These are phyloP conservation scores for Ophiocordyceps sinensis DNA, from an alignment of 2,329 filamentous ascomycete genomes.

Conservation along the genomic window DNA sequence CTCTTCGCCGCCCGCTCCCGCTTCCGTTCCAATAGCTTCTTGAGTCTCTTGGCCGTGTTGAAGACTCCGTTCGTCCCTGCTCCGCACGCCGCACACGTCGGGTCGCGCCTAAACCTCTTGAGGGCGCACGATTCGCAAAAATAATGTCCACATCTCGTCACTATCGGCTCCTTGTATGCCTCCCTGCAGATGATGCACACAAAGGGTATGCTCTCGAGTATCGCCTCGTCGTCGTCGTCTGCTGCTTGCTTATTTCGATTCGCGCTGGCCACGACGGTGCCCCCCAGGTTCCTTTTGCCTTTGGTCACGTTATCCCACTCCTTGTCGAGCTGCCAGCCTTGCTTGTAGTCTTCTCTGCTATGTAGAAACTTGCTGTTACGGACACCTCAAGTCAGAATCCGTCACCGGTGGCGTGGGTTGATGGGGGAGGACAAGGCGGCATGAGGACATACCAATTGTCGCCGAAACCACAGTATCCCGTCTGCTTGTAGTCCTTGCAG, in stretches of 20 bases:
- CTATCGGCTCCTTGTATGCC: conserved; percentile 63
- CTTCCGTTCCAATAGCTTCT: conserved; percentile 66
- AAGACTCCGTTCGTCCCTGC: conserved; percentile 80
- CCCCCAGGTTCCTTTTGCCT: conserved; percentile 46
- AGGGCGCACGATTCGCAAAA: conserved; percentile 89
- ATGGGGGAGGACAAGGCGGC: not conserved
- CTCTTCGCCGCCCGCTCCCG: conserved; percentile 43
- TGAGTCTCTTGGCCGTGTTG: conserved; percentile 71
- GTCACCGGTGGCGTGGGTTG: not conserved
- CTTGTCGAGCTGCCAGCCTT: conserved; percentile 87
- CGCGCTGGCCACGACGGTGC: conserved; percentile 47
- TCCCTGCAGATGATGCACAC: conserved; percentile 76
- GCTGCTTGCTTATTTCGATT: conserved; percentile 25
- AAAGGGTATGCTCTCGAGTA: conserved; percentile 77
- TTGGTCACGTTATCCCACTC: conserved; percentile 85
- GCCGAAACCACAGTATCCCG: conserved; percentile 30
- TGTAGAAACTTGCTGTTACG: conserved; percentile 52
- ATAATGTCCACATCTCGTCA: conserved; percentile 89
- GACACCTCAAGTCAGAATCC: not conserved
- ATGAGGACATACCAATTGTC: conserved; percentile 24
- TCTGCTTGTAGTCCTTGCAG: conserved; percentile 88
- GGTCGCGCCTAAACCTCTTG: conserved; percentile 73
- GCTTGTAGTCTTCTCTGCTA: conserved; percentile 64
- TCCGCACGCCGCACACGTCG: conserved; percentile 74
- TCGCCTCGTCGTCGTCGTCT: conserved; percentile 45